phyloP scores from a whole-genome alignment of 2,329 filamentous ascomycete species.

The Pseudohalonectria lignicola region DNA sequence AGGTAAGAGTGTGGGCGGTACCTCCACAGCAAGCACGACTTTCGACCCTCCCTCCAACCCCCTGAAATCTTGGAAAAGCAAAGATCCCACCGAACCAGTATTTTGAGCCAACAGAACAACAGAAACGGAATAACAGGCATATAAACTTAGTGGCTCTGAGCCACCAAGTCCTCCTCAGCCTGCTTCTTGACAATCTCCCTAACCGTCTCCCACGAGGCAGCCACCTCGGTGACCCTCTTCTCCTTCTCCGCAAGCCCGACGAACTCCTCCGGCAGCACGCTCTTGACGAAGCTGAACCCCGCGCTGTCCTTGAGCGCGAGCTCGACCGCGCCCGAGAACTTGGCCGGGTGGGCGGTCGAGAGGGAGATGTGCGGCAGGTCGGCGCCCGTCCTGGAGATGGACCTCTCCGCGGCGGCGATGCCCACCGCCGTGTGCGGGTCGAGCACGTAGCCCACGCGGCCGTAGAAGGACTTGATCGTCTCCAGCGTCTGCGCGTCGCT shows the following conservation, averaged over 20 bases:
- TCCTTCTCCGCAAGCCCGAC: constrained; percentile 67
- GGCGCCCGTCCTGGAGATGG: constrained; percentile 41
- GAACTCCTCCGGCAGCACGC: constrained; percentile 75
- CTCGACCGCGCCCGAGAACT: constrained; percentile 81
- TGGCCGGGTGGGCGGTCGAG: constrained; percentile 90
- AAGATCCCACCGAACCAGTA: too few species aligned
- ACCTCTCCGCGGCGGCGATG: constrained; percentile 63
- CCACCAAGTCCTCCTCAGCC: constrained; percentile 51
- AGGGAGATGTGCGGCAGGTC: constrained; percentile 67
- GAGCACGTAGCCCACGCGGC: constrained; percentile 54
- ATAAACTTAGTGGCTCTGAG: too few species aligned
- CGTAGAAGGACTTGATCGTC: constrained; percentile 49
- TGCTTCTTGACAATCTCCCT: constrained; percentile 64
- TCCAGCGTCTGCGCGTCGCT: constrained; percentile 56
- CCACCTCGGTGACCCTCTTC: constrained; percentile 59
- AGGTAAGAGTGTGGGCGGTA: too few species aligned
- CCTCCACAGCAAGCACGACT: too few species aligned
- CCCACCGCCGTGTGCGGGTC: constrained; percentile 92
- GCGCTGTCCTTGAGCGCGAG: constrained; percentile 59
- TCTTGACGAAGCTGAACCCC: constrained; percentile 63
- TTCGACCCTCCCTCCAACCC: too few species aligned
- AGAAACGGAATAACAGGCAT: too few species aligned
- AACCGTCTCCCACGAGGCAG: constrained; percentile 64
- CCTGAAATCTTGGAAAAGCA: too few species aligned
- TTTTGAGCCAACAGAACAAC: too few species aligned